Base-by-base conservation (phyloP, 805 yeast genomes). In the Brettanomyces sp. region DNA sequence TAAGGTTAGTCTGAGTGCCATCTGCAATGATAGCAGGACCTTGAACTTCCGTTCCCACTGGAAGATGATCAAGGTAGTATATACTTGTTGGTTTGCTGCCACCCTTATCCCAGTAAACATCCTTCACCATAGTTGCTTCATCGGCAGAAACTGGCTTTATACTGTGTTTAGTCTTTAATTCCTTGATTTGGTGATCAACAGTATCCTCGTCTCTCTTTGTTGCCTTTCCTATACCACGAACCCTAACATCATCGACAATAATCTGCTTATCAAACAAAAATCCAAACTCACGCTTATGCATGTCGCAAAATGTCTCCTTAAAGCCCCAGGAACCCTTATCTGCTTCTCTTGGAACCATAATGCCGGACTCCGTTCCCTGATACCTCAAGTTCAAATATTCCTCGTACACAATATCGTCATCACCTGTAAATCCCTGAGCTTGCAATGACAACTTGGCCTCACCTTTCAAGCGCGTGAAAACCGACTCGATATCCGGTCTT, bases 291-390 rank as follows among this genome's bases (percentile, higher is more conserved):
- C 78, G 70, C 51, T 73, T 67, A 57, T 85, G 95, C 45, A 70
- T 64, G 12, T 69, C 67, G 40, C 72, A 63, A 59, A 83, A 85
- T 42, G 69, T 68, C 35, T 64, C 58, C 14, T 60, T 56, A 54
- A 73, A 76, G 25, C 68, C 65, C 37, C 37, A 35, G 6, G 22
- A 8, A 12, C 22, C 22, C 9, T 37, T 42, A 1, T 41, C 44
- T 25, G 54, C 52, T 6, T 56, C 59, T 21, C 56, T 62, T 4
- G 55, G 49, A n/a, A 85, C 77, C 85, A 89, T 83, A 50, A 90
- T 65, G 37, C 84, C 81, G 3, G 96, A 84, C 57, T 90, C 96
- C n/a, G 95, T 83, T 7, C 96, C 96, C 50, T 78, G 78, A 58
- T 85, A 90, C 56, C 95, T 73, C 71, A 89, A 67, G 58, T 89